Base-by-base conservation (phyloP, 345 rosid genomes). In the Aurinia saxatilis region DNA sequence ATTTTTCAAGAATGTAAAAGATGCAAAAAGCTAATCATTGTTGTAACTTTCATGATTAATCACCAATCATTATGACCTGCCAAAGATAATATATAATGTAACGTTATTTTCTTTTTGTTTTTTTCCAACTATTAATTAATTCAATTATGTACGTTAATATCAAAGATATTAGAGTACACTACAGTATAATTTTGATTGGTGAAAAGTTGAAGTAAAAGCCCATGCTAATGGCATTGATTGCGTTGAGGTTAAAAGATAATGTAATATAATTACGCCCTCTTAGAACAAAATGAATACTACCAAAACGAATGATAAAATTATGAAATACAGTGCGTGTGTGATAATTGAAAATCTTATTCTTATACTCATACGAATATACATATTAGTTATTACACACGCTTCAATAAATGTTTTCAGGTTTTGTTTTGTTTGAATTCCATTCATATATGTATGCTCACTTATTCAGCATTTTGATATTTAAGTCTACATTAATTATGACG, bases 11-110 rank as follows among this genome's bases (percentile, higher is more conserved):
- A 27, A 27, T 27, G 31, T 27, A 21, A 21, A 41, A 70, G 51
- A 29, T 54, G 41, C 45, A 31, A 21, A 67, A 70, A 55, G 58
- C 57, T 71, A 56, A 50, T 63, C 65, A 63, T 64, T 63, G 54
- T 54, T 39, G 25, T 57, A 37, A 50, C 11, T 52, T 40, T 41
- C 60, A 71, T 71, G 60, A 71, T 63, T 56, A 53, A 46, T 53
- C 44, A 62, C 50, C 50, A 63, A 68, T 62, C 66, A 68, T 27
- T 36, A 60, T 52, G 56, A 31, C 65, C 42, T 30, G 4, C 61
- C 58, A 63, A 63, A 70, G 36, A 70, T 54, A 18, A 61, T 12
- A 58, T 19, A 58, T 50, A 4, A 49, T 33, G 38, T 18, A 11
- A 3, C 2, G 25, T 21, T 21, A 21, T 1, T 21, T 1, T 21